Base-by-base conservation (phyloP, 192 early-diverging fungal genomes). In the Umbelopsis ramanniana region DNA sequence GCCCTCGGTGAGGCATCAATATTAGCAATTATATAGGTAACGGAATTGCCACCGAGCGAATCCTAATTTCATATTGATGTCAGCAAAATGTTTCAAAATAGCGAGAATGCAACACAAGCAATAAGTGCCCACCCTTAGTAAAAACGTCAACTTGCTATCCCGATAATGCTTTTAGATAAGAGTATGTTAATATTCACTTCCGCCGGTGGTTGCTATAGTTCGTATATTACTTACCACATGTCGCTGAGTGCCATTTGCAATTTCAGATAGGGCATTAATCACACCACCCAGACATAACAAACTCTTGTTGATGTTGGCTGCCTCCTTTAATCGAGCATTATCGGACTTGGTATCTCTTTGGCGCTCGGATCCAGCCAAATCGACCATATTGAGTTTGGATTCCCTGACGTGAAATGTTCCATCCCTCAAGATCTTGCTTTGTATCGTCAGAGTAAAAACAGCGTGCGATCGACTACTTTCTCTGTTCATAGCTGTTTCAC, bases 301-400 rank as follows among this genome's bases (percentile, higher is more conserved):
- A 22, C 89, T 91, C 79, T 89, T 92, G 81, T 96, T 96, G 79
- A 96, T 96, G 71, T 90, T 89, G 22, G 89, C 86, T 5, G 93
- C 94, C 66, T 96, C 94, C 63, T 91, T 89, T 37, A 96, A 73
- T 3, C 92, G 84, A 69, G 83, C 53, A 0, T 89, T 89, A 50
- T 85, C 89, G 0, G 90, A 88, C 24, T 84, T 86, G 14, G 90
- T 85, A 33, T 79, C 79, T 66, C 90, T 88, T 57, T 90, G 89
- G 38, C 90, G 87, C 76, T 92, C 90, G 24, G 88, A 89, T 66
- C 93, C 91, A 29, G 93, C 93, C 14, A 95, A 75, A 72, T 95
- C 93, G n/a, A 93, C 92, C 67, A 63, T 63, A 37, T 63, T 92
- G 76, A 95, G 91, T 60, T 87, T 85, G 12, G 88, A 85, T 75